Conservation (phyloP, 768 basidiomycete genomes). For the Leccinellum rugosiceps region DNA sequence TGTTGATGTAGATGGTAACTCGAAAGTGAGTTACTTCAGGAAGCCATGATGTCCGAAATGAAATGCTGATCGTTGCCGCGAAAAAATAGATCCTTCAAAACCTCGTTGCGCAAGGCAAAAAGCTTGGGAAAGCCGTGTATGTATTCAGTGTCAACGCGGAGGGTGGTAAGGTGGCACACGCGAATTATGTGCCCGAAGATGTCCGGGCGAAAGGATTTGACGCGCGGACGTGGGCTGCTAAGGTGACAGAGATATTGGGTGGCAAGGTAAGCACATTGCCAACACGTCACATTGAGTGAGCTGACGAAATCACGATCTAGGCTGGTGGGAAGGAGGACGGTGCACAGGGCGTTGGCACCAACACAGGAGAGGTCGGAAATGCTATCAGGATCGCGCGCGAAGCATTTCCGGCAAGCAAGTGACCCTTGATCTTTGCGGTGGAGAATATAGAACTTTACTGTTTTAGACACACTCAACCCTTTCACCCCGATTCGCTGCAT, state of each 20-base stretch:
- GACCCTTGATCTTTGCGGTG: background rate
- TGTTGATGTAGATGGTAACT: conserved; percentile 78
- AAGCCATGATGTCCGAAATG: background rate
- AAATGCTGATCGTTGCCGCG: background rate
- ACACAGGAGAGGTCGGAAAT: conserved; percentile 59
- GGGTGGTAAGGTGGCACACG: conserved; percentile 77
- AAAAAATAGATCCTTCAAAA: conserved; percentile 62
- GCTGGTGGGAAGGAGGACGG: conserved; percentile 95
- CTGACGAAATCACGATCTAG: conserved; percentile 36
- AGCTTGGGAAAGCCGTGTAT: conserved; percentile 80
- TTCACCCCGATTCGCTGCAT: background rate
- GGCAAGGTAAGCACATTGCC: conserved; percentile 69
- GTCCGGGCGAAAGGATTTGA: conserved; percentile 66
- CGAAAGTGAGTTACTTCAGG: conserved; percentile 56
- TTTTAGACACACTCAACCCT: background rate
- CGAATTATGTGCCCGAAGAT: conserved; percentile 73
- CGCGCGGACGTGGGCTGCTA: conserved; percentile 84
- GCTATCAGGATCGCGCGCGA: conserved; percentile 58
- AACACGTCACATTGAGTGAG: background rate
- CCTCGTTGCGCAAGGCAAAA: conserved; percentile 74
- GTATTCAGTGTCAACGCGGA: conserved; percentile 77
- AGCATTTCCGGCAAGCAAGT: conserved; percentile 30
- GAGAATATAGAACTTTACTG: background rate
- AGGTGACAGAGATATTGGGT: conserved; percentile 75
- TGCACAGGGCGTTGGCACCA: conserved; percentile 82